Evolutionary conservation across 371 early-diverging fungal species (phyloP), one percentile per base, ranked within the genome.

Genomic region (Syncephalastrum racemosum): DNA sequence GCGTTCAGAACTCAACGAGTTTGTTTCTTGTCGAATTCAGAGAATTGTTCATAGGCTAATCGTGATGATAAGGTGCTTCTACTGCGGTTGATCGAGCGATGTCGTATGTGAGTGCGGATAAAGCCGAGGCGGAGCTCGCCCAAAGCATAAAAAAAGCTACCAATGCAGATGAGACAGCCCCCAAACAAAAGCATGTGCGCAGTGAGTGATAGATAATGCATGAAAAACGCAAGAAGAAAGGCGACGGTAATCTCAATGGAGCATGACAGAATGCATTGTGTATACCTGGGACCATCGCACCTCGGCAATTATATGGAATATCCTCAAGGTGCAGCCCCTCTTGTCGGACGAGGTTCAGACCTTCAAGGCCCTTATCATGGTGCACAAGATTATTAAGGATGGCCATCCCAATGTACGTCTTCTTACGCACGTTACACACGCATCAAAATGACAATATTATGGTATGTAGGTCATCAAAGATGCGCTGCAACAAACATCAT

Each of bases 131-230:
- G 43, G 93, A 94, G 51, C 84, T 97, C 36, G 81, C 91, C 55
- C 81, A 79, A 25, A 86, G 90, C 66, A 91, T 96, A 54, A 91
- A 88, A 65, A 97, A 97, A 78, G 96, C 96, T 16, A 89, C 92
- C 15, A 86, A 85, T 51, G 58, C 77, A 20, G 96, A 95, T 49
- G 97, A 97, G 70, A 84, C 89, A 14, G 92, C 98, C 10, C 98
- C 98, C 53, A 97, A 97, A 71, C 96, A 95, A 67, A 97, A 97
- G 76, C 98, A 97, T 73, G 97, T 96, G 43, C 72, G 91, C 79
- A 87, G 88, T 87, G 84, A 67, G 84, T 70, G 51, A 2, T 19
- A 31, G 36, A 31, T 2, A 31, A 10, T 0, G 36, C 10, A n/a
- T n/a, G n/a, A 8, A 31, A 8, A 31, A 8, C n/a, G n/a, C n/a